phyloP scores from a whole-genome alignment of 768 basidiomycete species.

The Leccinum truebloodii region DNA sequence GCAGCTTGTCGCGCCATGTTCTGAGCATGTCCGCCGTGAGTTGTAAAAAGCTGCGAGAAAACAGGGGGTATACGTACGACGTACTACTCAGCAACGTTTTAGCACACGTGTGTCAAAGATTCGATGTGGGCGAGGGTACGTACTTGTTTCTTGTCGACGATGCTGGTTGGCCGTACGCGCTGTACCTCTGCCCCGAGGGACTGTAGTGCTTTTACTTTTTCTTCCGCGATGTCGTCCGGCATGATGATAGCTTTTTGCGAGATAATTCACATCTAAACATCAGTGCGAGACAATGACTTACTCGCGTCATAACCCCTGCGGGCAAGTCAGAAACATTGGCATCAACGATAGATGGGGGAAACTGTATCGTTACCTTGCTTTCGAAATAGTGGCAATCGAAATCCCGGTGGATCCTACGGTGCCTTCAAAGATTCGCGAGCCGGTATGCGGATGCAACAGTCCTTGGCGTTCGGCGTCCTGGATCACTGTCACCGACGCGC shows the following conservation, averaged over 20 bases:
- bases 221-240: conserved; percentile 87
- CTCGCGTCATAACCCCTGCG: conserved; percentile 86
- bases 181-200: conserved; percentile 89
- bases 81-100: conserved; percentile 42
- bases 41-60: not conserved
- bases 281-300: conserved; percentile 31
- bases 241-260: conserved; percentile 72
- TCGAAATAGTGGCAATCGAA: conserved; percentile 91
- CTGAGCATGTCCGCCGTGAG: conserved; percentile 38
- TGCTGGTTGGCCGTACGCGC: conserved; percentile 89
- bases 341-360: not conserved
- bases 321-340: not conserved
- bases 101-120: not conserved
- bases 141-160: conserved; percentile 95
- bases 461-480: conserved; percentile 88
- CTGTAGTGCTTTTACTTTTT: conserved; percentile 84
- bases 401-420: conserved; percentile 97
- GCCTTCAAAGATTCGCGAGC: conserved; percentile 94
- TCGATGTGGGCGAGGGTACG: conserved; percentile 13
- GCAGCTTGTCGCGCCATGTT: conserved; percentile 88
- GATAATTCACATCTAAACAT: not conserved
- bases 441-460: conserved; percentile 79
- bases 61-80: conserved; percentile 49
- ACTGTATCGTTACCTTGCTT: conserved; percentile 62
- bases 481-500: conserved; percentile 65